Percentiles rank a stretch among this genome's conserved stretches.
Conservation (phyloP, 1,284 basidiomycete genomes). For the Apiotrichum sp. region DNA sequence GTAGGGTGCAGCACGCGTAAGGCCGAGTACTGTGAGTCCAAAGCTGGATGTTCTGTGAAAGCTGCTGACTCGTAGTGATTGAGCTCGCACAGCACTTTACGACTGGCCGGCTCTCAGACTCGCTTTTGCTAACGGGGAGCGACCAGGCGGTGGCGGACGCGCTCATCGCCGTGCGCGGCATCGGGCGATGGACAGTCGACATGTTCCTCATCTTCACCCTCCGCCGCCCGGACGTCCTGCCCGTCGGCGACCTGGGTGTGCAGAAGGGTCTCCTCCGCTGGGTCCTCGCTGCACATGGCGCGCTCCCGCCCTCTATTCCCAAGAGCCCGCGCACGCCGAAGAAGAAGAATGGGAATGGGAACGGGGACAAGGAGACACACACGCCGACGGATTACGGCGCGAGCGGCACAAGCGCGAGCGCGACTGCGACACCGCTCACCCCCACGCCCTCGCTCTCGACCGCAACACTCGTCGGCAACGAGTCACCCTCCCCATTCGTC, state of each 20-base stretch:
- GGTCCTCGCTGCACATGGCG: constrained; percentile 61
- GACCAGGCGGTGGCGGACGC: constrained; percentile 70
- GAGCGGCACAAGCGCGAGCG: not conserved
- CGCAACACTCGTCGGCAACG: no score
- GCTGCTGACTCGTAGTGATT: constrained; percentile 52
- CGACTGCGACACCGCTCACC: not conserved
- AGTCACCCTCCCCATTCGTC: not conserved
- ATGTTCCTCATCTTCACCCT: constrained; percentile 88
- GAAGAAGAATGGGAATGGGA: constrained; percentile 28
- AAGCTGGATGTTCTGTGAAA: no score
- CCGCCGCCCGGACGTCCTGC: constrained; percentile 71
- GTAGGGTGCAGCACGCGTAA: constrained; percentile 74
- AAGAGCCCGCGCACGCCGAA: constrained; percentile 44
- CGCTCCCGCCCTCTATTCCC: constrained; percentile 13
- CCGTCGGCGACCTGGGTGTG: constrained; percentile 74
- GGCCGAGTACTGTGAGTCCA: constrained; percentile 67
- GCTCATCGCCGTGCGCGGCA: constrained; percentile 70
- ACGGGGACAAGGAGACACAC: constrained; percentile 20
- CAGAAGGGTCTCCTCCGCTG: constrained; percentile 71
- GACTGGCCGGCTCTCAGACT: constrained; percentile 66
- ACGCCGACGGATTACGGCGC: constrained; percentile 1
- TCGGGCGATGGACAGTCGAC: constrained; percentile 64
- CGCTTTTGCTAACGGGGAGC: constrained; percentile 61
- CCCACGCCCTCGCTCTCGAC: not conserved
- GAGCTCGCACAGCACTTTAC: constrained; percentile 71